Conservation (phyloP, 179 eudicot genomes). For the Spinacia oleracea region DNA sequence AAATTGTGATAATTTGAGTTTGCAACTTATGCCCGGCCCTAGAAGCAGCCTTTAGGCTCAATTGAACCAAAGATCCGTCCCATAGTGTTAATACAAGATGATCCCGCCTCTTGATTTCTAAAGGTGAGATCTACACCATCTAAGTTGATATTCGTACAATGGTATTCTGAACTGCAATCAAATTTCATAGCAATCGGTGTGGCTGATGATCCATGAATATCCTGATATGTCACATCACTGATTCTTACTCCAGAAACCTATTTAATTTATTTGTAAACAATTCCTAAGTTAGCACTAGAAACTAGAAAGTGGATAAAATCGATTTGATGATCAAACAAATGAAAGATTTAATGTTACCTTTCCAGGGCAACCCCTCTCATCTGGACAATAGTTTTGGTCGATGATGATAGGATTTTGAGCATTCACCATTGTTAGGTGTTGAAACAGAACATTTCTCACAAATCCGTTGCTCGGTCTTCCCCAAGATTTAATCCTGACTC, state of each 20-base stretch:
- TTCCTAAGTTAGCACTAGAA: too few species aligned
- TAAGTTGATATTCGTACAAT: slow-evolving; percentile 22
- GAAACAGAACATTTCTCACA: slow-evolving; percentile 44
- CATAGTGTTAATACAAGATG: slow-evolving; percentile 26
- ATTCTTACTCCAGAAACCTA: slow-evolving; percentile 34
- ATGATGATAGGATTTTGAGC: slow-evolving; percentile 17
- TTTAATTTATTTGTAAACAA: not conserved
- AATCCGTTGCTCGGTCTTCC: slow-evolving; percentile 50
- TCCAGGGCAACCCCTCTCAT: slow-evolving; percentile 9
- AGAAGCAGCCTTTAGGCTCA: slow-evolving; percentile 27
- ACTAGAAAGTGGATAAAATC: too few species aligned
- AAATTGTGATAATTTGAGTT: too few species aligned
- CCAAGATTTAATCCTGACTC: slow-evolving; percentile 77
- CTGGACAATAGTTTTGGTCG: slow-evolving; percentile 16
- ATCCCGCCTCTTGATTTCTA: not conserved
- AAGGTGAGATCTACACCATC: slow-evolving; percentile 24
- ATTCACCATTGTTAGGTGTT: slow-evolving; percentile 26
- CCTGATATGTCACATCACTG: slow-evolving; percentile 28
- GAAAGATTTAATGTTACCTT: not conserved
- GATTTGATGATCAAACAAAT: not conserved
- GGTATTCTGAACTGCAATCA: slow-evolving; percentile 32
- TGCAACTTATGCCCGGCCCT: not conserved
- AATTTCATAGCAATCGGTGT: slow-evolving; percentile 30
- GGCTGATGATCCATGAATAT: slow-evolving; percentile 34
- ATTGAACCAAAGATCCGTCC: slow-evolving; percentile 20